Conservation (phyloP, 495 filamentous ascomycete genomes). For the Penicillium waksmanii region DNA sequence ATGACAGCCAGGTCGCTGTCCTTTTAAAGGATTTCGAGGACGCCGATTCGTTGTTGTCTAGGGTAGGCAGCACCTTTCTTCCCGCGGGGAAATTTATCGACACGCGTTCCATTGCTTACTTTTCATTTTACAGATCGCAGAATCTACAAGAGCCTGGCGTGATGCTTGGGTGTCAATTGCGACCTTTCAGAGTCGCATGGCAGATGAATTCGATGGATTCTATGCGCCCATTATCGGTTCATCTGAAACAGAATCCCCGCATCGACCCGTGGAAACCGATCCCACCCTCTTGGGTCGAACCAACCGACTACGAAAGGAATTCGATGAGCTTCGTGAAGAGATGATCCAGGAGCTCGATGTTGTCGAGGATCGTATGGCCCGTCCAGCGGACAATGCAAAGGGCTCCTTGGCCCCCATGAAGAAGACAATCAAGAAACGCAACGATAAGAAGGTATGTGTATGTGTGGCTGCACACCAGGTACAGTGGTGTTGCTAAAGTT, state of each 20-base stretch:
- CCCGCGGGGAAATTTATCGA: no score
- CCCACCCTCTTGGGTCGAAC: conserved; percentile 66
- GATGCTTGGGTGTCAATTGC: conserved; percentile 83
- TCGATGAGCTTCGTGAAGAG: conserved; percentile 75
- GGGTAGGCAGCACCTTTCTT: conserved; percentile 50
- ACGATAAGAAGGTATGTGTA: conserved; percentile 73
- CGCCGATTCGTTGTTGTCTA: conserved; percentile 74
- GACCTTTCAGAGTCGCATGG: conserved; percentile 68
- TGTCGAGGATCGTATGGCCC: conserved; percentile 74
- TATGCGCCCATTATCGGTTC: conserved; percentile 82
- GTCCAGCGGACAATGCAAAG: conserved; percentile 72
- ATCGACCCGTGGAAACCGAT: conserved; percentile 64
- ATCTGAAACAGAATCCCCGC: conserved; percentile 52
- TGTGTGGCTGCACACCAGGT: no score
- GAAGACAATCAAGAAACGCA: conserved; percentile 90
- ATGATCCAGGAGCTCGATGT: conserved; percentile 71
- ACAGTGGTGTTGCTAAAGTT: no score
- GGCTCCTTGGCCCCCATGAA: conserved; percentile 74
- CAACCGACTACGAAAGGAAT: conserved; percentile 67
- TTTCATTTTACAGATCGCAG: conserved; percentile 65
- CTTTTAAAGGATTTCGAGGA: conserved; percentile 84
- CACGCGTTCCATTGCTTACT: conserved; percentile 5
- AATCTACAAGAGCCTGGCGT: conserved; percentile 79
- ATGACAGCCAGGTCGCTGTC: conserved; percentile 77
- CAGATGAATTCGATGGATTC: conserved; percentile 73